Conservation (phyloP, 2,329 filamentous ascomycete genomes). For the Botrytis elliptica region DNA sequence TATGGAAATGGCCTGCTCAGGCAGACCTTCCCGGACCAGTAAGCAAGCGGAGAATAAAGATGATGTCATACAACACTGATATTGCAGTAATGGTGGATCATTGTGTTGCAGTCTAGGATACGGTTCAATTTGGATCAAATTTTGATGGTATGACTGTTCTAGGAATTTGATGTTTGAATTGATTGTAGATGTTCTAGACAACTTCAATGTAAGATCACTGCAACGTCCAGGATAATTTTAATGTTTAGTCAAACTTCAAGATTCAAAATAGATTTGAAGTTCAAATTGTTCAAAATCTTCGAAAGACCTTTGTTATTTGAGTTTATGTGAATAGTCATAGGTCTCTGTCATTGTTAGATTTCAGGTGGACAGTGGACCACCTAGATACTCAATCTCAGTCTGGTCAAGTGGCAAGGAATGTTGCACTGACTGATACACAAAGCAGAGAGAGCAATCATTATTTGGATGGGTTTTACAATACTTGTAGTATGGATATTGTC, state of each 20-base stretch:
- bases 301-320: background rate
- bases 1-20: background rate
- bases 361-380: background rate
- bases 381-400: background rate
- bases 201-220: background rate
- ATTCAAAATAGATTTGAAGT: background rate
- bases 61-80: background rate
- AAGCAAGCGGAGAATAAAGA: background rate
- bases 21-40: background rate
- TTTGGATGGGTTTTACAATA: background rate
- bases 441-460: background rate
- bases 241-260: background rate
- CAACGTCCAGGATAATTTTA: fast-evolving
- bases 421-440: fast-evolving
- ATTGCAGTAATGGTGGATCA: background rate
- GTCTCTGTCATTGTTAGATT: background rate
- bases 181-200: background rate
- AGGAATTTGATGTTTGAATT: background rate
- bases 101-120: background rate
- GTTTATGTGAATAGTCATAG: background rate
- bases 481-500: background rate
- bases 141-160: background rate
- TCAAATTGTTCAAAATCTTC: background rate
- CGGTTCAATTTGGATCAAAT: background rate
- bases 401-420: background rate